Evolutionary conservation across 169 alveolate species (phyloP), one percentile per base, ranked within the genome.

Genomic region (Plasmodium billcollinsi): DNA sequence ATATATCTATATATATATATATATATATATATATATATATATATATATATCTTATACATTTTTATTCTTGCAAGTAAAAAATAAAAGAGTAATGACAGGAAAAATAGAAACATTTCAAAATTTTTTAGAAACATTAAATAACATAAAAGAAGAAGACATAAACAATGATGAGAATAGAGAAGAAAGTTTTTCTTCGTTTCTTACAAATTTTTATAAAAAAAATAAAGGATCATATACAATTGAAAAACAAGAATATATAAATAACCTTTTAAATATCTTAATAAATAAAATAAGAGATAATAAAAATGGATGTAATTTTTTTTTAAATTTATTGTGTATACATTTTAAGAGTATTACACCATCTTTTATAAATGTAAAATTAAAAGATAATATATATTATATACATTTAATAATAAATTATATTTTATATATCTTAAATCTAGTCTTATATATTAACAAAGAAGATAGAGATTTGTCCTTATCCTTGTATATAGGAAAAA

Each of bases 201-300:
- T 80, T 67, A 67, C 56, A 21, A 6, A 39, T 15, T 80, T 67
- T 80, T 80, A 80, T 58, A 50, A 69, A 66, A 14, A 15, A 45
- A 18, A 18, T 50, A 26, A 67, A 39, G 8, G 29, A 39, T 0
- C 8, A 33, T 80, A 67, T 54, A 70, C 73, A 18, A 18, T 50
- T 59, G 20, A 12, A 2, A 73, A 80, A 52, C 11, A 67, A 61
- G 74, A 54, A 33, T 18, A 66, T 67, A 20, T 80, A 69, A 80
- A 80, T 15, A 80, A 49, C 20, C 70, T 80, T 12, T 69, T 80
- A 69, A 47, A 59, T 14, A 33, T 69, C 54, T 24, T 80, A 6
- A 80, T 80, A 80, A 45, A 50, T 1, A 80, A 80, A 39, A 67
- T 80, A 52, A 80, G 43, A 59, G 73, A 80, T 21, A 50, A 49